Evolutionary conservation across 805 yeast genomes (phyloP).

Genomic region (Candida manassasensis): DNA sequence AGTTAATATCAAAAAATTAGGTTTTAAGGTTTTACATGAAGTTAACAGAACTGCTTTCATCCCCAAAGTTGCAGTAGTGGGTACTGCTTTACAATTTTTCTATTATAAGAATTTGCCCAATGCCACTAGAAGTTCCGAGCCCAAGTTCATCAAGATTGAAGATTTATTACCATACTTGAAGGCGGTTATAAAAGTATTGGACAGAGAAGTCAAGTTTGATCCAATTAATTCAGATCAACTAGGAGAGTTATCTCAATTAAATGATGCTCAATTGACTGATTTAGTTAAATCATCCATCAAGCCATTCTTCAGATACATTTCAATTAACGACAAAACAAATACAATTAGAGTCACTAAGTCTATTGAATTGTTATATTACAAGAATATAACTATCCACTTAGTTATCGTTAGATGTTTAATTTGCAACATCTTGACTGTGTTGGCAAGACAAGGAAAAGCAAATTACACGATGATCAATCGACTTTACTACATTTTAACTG

Average conservation of each 20-base stretch:
- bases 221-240: constrained; percentile 20
- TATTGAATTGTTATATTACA: constrained; percentile 53
- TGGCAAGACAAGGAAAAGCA: constrained; percentile 7
- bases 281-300: constrained; percentile 23
- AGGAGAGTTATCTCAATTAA: constrained; percentile 12
- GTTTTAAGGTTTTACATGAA: constrained; percentile 50
- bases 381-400: constrained; percentile 53
- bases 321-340: constrained; percentile 19
- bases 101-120: constrained; percentile 16
- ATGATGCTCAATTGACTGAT: constrained; percentile 19
- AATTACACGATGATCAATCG: constrained; percentile 16
- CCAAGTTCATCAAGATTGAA: constrained; percentile 10
- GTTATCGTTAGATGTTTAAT: constrained; percentile 49
- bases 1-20: constrained; percentile 43
- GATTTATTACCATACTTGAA: constrained; percentile 29
- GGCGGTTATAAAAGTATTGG: constrained; percentile 17
- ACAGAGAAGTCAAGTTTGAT: constrained; percentile 16
- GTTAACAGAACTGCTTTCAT: constrained; percentile 46
- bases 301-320: constrained; percentile 23
- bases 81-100: constrained; percentile 38
- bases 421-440: constrained; percentile 24
- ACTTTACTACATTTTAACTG: constrained; percentile 31
- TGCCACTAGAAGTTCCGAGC: constrained; percentile 13
- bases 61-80: constrained; percentile 53
- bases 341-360: constrained; percentile 38